Conservation (phyloP, 2,329 filamentous ascomycete genomes). For the Pyricularia grisea region DNA sequence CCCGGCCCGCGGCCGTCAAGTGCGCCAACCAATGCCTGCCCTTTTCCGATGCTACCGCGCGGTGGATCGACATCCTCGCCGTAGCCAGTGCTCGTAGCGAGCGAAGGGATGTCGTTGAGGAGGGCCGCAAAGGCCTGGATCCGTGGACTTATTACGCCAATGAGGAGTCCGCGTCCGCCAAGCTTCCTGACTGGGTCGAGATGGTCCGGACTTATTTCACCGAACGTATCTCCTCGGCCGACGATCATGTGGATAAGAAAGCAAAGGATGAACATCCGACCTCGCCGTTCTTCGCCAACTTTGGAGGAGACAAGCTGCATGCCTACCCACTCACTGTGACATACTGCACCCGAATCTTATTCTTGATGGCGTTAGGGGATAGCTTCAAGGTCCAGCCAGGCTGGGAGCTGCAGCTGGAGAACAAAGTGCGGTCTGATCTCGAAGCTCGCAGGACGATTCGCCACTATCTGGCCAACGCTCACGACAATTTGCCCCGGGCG, state of each 20-base stretch:
- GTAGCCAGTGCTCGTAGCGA: conserved; percentile 57
- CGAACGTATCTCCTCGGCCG: conserved; percentile 18
- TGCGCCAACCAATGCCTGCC: conserved; percentile 85
- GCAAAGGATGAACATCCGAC: neutral
- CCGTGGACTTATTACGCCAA: conserved; percentile 44
- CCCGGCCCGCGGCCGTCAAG: conserved; percentile 72
- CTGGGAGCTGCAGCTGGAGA: conserved; percentile 75
- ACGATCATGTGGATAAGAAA: neutral
- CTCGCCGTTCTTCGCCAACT: conserved; percentile 30
- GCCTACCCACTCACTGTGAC: conserved; percentile 61
- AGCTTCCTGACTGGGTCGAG: conserved; percentile 41
- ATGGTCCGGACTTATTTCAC: conserved; percentile 41
- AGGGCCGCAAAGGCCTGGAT: conserved; percentile 81
- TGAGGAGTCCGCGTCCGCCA: conserved; percentile 25
- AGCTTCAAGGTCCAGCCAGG: conserved; percentile 59
- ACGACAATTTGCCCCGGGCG: neutral
- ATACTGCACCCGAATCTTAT: conserved; percentile 51
- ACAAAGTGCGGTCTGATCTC: conserved; percentile 61
- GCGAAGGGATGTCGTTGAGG: conserved; percentile 76
- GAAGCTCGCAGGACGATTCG: conserved; percentile 51
- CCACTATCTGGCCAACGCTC: conserved; percentile 32
- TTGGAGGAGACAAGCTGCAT: conserved; percentile 32
- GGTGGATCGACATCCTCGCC: conserved; percentile 85
- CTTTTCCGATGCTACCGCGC: conserved; percentile 66
- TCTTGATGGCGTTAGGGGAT: conserved; percentile 35